These are phyloP conservation scores for Rhodamnia argentea DNA, from an alignment of 345 rosid genomes.

Conservation along the genomic window DNA sequence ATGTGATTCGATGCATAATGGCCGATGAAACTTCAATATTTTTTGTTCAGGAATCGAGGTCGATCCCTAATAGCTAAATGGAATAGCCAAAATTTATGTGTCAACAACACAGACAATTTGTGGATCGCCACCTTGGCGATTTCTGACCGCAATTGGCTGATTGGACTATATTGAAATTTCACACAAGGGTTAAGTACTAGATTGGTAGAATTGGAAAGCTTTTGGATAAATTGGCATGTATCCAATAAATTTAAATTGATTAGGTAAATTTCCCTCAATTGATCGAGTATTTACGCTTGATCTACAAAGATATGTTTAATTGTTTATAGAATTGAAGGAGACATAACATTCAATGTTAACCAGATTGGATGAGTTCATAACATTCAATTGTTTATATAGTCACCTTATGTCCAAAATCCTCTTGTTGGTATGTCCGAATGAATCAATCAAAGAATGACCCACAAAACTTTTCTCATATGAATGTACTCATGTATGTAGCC, in stretches of 20 bases:
- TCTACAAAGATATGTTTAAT: neutral
- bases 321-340: neutral
- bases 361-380: neutral
- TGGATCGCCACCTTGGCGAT: neutral
- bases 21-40: neutral
- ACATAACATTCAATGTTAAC: neutral
- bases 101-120: accelerated
- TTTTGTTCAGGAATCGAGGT: neutral
- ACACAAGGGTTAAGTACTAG: too few species aligned
- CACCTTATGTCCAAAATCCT: neutral
- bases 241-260: too few species aligned
- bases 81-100: neutral
- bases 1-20: neutral
- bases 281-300: neutral
- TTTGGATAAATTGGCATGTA: too few species aligned
- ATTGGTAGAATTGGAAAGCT: neutral
- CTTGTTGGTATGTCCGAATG: too few species aligned
- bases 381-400: neutral
- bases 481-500: too few species aligned
- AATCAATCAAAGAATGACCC: too few species aligned
- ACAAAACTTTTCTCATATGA: too few species aligned
- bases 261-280: too few species aligned
- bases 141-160: too few species aligned
- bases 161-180: neutral
- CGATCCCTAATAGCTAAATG: neutral